Conservation (phyloP, 164 flowering plant genomes). For the Tinospora cordifolia region DNA sequence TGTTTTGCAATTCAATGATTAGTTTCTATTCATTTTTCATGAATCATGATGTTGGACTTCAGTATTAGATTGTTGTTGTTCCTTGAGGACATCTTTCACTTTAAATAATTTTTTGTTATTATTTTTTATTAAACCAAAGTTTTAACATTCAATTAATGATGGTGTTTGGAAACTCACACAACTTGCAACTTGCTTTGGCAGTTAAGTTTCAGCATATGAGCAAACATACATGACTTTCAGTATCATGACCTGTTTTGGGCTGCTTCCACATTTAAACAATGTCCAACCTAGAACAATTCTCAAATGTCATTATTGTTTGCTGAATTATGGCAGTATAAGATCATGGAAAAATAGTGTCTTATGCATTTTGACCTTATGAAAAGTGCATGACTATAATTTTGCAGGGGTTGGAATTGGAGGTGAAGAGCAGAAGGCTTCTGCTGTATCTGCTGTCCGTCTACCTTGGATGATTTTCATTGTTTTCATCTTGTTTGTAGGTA, state of each 20-base stretch:
- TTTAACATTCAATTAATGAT: too few species aligned
- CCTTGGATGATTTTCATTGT: conserved; percentile 68
- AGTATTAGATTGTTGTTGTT: too few species aligned
- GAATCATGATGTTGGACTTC: too few species aligned
- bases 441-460: conserved; percentile 60
- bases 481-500: conserved; percentile 99
- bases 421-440: conserved; percentile 77
- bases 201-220: neutral
- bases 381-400: conserved; percentile 9
- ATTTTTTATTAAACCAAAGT: too few species aligned
- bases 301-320: neutral
- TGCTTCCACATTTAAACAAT: neutral
- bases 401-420: conserved; percentile 98
- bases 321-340: neutral
- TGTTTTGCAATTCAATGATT: too few species aligned
- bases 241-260: neutral
- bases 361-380: neutral
- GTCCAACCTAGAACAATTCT: neutral
- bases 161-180: too few species aligned
- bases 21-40: too few species aligned
- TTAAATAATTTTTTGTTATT: too few species aligned
- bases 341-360: neutral
- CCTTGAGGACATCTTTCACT: too few species aligned
- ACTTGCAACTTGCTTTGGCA: neutral
- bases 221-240: neutral